Base-by-base conservation (phyloP, 768 basidiomycete species). In the Mycena indigotica region DNA sequence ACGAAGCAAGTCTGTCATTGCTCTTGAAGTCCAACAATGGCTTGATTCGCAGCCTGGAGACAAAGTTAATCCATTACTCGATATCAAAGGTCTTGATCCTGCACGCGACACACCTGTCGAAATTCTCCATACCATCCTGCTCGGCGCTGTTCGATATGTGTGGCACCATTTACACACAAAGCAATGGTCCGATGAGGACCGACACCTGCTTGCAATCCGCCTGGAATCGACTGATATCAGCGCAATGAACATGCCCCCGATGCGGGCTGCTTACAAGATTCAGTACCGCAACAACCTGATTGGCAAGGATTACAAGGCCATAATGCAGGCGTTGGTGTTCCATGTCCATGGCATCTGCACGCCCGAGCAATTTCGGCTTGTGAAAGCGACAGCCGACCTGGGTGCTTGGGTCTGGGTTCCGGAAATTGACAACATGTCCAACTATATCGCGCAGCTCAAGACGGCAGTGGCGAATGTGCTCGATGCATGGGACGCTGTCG, bases 241-340 rank as follows among this genome's bases (percentile, higher is more conserved):
- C n/a, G 65, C 60, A 8, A 40, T 66, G 2, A 57, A 45, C 24
- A 48, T 64, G 25, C 56, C 56, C 12, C 46, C 59, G 1, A 52
- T 66, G 3, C 56, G 60, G 2, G 65, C 65, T 5, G n/a, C 23
- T n/a, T 64, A 66, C 49, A 57, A 61, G 24, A 35, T 60, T 1
- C 58, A 64, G 39, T 63, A 65, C 45, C 38, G 52, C 10, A 35
- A 35, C 32, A 17, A 17, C 17, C 64, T 68, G 2, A 66, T 67
- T 21, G 66, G 68, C 4, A 65, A 65, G 35, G 65, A 69, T 25
- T 65, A 68, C 58, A 69, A 69, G 32, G 60, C 64, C 1, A 19
- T 69, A 0, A 55, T 53, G 28, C 68, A 69, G 54, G 58, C 50
- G 2, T 44, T 60, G 2, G 23, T 54, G 2, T 67, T 67, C 25